These are phyloP conservation scores for Coemansia sp. DNA, from an alignment of 192 early-diverging fungal genomes.

Conservation along the genomic window DNA sequence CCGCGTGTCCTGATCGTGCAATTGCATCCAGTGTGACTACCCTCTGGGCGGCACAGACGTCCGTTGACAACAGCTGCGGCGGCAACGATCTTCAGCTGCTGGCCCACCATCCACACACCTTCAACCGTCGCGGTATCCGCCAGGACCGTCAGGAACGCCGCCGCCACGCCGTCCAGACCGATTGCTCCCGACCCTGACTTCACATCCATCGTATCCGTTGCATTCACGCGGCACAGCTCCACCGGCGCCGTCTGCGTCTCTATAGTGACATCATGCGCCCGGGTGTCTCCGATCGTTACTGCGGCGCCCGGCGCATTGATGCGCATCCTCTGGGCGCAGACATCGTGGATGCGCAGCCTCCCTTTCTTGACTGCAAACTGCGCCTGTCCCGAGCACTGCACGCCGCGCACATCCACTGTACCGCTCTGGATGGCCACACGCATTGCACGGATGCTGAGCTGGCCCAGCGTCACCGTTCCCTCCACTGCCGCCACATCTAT, in stretches of 20 bases:
- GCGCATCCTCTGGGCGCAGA: background rate
- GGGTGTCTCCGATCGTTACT: background rate
- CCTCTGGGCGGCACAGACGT: background rate
- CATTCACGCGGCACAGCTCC: background rate
- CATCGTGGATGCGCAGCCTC: constrained; percentile 3
- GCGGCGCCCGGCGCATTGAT: constrained; percentile 15
- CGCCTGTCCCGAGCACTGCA: background rate
- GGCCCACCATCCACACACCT: constrained; percentile 23
- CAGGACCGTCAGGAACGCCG: constrained; percentile 12
- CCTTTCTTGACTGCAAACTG: constrained; percentile 30
- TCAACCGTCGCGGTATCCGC: constrained; percentile 12
- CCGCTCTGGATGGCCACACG: constrained; percentile 32
- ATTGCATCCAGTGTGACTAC: background rate
- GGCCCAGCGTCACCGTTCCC: constrained; percentile 9
- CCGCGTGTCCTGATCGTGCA: constrained; percentile 11
- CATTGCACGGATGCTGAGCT: background rate
- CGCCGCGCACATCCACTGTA: constrained; percentile 4
- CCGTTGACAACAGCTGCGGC: constrained; percentile 26
- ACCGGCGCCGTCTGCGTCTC: constrained; percentile 3
- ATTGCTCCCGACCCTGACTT: constrained; percentile 10
- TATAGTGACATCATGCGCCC: background rate
- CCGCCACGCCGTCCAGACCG: constrained; percentile 10
- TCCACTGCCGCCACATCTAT: constrained; percentile 31
- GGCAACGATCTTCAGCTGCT: constrained; percentile 9
- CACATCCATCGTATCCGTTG: constrained; percentile 4